Evolutionary conservation across 2,329 filamentous ascomycete genomes (phyloP).

Genomic region (Phoma sp.): DNA sequence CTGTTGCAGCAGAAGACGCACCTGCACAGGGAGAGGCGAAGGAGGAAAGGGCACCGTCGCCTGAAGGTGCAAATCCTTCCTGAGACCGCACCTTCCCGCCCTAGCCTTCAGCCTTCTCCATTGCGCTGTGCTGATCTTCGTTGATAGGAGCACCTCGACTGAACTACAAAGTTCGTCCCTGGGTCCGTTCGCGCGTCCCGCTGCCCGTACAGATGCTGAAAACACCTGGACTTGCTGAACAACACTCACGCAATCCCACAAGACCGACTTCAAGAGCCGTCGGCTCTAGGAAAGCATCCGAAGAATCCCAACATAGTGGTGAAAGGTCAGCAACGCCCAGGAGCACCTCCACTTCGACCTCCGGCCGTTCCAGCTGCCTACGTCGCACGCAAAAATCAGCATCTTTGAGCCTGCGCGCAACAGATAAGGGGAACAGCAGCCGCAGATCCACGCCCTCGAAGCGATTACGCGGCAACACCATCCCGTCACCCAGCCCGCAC

Average conservation of each 20-base stretch:
- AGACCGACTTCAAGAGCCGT: not conserved
- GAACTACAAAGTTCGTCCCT: conserved; percentile 33
- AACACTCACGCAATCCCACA: not conserved
- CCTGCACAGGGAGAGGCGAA: conserved; percentile 34
- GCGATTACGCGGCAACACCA: conserved; percentile 28
- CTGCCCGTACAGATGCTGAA: conserved; percentile 24
- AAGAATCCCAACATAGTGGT: not conserved
- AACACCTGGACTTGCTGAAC: conserved; percentile 7
- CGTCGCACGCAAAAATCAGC: conserved; percentile 12
- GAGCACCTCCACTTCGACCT: conserved; percentile 1
- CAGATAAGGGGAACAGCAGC: conserved; percentile 1
- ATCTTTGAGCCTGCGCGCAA: conserved; percentile 18
- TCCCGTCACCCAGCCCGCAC: conserved; percentile 1
- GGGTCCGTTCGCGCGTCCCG: conserved; percentile 34
- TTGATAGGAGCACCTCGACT: conserved; percentile 26
- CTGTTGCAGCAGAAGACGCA: conserved; percentile 21
- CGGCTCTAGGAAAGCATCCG: not conserved
- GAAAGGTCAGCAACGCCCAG: conserved; percentile 8
- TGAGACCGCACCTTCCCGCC: conserved; percentile 26
- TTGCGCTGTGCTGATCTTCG: conserved; percentile 33
- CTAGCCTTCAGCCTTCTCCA: conserved; percentile 11
- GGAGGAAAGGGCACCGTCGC: conserved; percentile 32
- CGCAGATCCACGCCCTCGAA: conserved; percentile 19
- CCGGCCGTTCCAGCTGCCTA: not conserved
- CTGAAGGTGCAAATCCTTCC: conserved; percentile 44